phyloP scores from a whole-genome alignment of 345 rosid species.

The Raphanus sativus region DNA sequence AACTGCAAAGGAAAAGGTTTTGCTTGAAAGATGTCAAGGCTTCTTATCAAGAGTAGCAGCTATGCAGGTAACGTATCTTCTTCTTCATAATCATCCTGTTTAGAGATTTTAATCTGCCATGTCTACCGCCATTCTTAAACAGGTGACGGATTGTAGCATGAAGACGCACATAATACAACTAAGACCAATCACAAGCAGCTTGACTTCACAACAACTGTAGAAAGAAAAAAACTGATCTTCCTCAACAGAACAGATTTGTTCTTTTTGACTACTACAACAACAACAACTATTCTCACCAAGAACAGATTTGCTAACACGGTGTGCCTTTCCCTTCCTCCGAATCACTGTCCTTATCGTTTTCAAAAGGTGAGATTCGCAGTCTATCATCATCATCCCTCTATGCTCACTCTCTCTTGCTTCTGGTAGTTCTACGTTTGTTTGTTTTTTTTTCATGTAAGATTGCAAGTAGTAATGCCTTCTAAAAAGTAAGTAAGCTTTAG shows the following conservation, averaged over 20 bases:
- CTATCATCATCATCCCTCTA: not conserved
- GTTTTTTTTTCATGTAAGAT: conserved; percentile 1
- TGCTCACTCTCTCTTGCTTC: not conserved
- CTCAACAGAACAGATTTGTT: conserved; percentile 32
- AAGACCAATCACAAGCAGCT: conserved; percentile 59
- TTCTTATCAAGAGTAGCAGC: conserved; percentile 70
- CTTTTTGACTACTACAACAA: conserved; percentile 53
- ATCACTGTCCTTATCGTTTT: conserved; percentile 43
- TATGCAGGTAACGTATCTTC: conserved; percentile 62
- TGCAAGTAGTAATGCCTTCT: conserved; percentile 22
- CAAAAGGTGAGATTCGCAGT: conserved; percentile 35
- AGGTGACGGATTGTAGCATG: conserved; percentile 94
- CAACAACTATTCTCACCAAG: conserved; percentile 63
- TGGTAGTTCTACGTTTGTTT: conserved; percentile 21
- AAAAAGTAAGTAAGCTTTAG: conserved; percentile 39
- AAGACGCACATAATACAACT: conserved; percentile 84
- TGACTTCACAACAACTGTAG: conserved; percentile 68
- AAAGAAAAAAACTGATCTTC: conserved; percentile 56
- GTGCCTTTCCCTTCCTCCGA: conserved; percentile 23
- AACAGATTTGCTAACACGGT: conserved; percentile 40
- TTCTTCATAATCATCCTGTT: not conserved
- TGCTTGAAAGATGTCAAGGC: conserved; percentile 75
- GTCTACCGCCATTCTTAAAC: conserved; percentile 25
- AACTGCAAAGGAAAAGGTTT: conserved; percentile 70
- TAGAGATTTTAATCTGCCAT: not conserved